phyloP scores from a whole-genome alignment of 73 alveolate species.

The Paramecium caudatum region DNA sequence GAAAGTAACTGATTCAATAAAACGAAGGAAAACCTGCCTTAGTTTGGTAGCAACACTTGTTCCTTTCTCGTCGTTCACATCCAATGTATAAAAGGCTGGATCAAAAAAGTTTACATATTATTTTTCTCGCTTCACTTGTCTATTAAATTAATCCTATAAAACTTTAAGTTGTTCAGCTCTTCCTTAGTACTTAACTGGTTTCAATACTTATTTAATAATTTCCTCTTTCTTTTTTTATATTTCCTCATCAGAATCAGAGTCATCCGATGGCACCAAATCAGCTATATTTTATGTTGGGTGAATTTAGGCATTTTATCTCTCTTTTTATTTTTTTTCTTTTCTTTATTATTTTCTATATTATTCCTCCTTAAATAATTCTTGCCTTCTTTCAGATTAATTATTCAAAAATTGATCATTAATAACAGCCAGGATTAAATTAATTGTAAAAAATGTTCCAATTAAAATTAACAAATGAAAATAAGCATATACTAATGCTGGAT shows the following conservation, averaged over 20 bases:
- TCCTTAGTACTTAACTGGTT: constrained; percentile 19
- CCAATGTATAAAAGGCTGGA: constrained; percentile 33
- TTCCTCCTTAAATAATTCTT: constrained; percentile 38
- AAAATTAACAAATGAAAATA: constrained; percentile 60
- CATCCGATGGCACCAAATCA: constrained; percentile 22
- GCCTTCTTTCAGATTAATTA: constrained; percentile 29
- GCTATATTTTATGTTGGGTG: constrained; percentile 32
- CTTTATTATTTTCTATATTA: constrained; percentile 30
- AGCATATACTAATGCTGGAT: constrained; percentile 58
- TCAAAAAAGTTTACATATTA: constrained; percentile 21
- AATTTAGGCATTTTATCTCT: background rate
- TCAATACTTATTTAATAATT: background rate
- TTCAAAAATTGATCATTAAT: constrained; percentile 42
- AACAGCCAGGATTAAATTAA: constrained; percentile 73
- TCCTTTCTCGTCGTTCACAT: constrained; percentile 30
- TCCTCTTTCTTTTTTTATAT: constrained; percentile 15
- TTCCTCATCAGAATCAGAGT: constrained; percentile 61
- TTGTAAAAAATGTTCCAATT: constrained; percentile 73
- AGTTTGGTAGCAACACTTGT: constrained; percentile 18
- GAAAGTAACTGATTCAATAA: constrained; percentile 17
- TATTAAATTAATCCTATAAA: constrained; percentile 26
- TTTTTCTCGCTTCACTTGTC: background rate
- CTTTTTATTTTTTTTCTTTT: constrained; percentile 37
- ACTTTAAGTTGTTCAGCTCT: constrained; percentile 32
- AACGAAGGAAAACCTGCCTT: background rate